Base-by-base conservation (phyloP, 2,329 filamentous ascomycete species). In the Penicillium sp. region DNA sequence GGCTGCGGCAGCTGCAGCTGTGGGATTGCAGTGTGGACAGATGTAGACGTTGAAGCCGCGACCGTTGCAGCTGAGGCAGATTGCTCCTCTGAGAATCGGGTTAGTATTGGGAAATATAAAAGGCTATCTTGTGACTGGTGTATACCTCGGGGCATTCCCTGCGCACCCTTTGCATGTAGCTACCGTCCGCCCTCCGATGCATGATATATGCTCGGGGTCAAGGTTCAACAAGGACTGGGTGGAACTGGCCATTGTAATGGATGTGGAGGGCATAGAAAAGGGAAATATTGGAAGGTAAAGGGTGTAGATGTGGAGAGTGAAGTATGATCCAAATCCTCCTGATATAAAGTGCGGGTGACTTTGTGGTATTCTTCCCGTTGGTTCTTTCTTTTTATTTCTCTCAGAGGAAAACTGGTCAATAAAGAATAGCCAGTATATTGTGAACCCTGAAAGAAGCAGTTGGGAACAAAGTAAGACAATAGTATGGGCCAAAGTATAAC, bases 81-180 rank as follows among this genome's bases (percentile, higher is more conserved):
- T 58, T 15, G 65, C 35, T 25, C 55, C 65, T 58, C 71, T 73
- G 19, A 4, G 13, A 9, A 21, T n/a, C 1, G 29, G 38, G 27
- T 62, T 19, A 59, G 39, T 12, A 44, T 50, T 31, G 6, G 27
- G 17, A n/a, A n/a, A 5, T 8, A 13, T 33, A 23, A 17, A 17
- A 25, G 12, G 29, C 7, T 39, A 4, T 4, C 15, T 12, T 39
- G 15, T 25, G 17, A n/a, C 1, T 27, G 4, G 15, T 42, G 47
- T 51, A 31, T 66, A 75, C 73, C 73, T 70, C 25, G 73, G 72
- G 53, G 72, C 70, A 58, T 75, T 73, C 0, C 73, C 73, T 19
- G 73, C 73, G 47, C 73, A 75, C 44, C 60, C 60, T n/a, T 66
- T 66, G 59, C 73, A 75, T 44, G 72, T 75, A 15, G 70, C 8